Base-by-base conservation (phyloP, 2,329 filamentous ascomycete species). In the Zasmidium citrigriseum region DNA sequence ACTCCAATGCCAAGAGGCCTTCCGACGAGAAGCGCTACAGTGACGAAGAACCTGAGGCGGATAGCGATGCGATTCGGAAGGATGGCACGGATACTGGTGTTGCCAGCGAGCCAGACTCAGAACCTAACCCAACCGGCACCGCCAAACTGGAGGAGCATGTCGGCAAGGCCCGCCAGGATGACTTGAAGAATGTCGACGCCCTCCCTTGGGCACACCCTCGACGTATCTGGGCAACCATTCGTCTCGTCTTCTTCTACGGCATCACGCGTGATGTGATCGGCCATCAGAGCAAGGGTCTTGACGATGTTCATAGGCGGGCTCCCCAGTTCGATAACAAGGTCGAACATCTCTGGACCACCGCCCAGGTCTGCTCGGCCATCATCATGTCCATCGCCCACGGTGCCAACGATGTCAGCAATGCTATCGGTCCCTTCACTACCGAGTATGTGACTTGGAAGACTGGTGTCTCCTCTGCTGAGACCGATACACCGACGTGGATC, bases 341-440 rank as follows among this genome's bases (percentile, higher is more conserved):
- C 61, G 84, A 87, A 70, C 83, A 82, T 72, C 78, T 82, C 4
- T 88, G 86, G 75, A 86, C 84, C 5, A 88, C 86, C 65, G 78
- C 87, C 63, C 86, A 88, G 70, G 69, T 88, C 59, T 73, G 87
- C 57, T 87, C 86, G 18, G 87, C 87, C 56, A 87, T 85, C 75
- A 89, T 86, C 55, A 86, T 86, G 23, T 88, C 85, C 2, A 89
- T 89, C 65, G 85, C 86, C 1, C 86, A 88, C 72, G 86, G 86
- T 20, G 84, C 84, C 61, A 88, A 87, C 70, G 86, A 87, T 61
- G 82, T 64, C 21, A 76, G 82, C 66, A 87, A 82, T 67, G 84
- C 84, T 21, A 80, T 86, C 52, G 84, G 84, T 0, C 85, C 85
- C 1, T 85, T 83, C 64, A 81, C 85, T 1, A 80, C 83, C 44